phyloP scores from a whole-genome alignment of 306 rosid species.

The Senna siamea region DNA sequence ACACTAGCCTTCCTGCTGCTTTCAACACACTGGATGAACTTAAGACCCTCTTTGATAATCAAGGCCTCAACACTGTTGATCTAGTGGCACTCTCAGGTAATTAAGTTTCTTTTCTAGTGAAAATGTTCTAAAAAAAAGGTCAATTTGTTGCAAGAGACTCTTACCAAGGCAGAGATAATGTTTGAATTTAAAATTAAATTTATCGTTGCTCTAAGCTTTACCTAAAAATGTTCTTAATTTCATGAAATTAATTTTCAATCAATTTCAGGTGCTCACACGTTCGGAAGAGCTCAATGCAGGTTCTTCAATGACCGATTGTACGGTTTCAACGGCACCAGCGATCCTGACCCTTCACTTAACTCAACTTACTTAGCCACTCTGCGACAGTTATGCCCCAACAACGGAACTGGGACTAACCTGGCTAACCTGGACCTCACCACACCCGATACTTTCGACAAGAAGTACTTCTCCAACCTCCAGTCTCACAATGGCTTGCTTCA shows the following conservation, averaged over 20 bases:
- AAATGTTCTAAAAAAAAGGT: too few species aligned
- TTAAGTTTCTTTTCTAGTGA: too few species aligned
- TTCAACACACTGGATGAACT: not conserved
- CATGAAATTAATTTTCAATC: too few species aligned
- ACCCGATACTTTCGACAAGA: not conserved
- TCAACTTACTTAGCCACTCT: not conserved
- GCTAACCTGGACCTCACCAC: slow-evolving; percentile 23
- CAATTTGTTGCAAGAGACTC: too few species aligned
- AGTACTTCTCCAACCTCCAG: not conserved
- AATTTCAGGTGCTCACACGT: slow-evolving; percentile 40
- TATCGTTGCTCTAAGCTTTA: too few species aligned
- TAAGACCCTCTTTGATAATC: not conserved
- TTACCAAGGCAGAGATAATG: too few species aligned
- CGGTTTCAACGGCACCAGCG: not conserved
- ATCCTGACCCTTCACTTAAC: slow-evolving; percentile 13
- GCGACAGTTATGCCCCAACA: not conserved
- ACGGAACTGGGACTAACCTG: not conserved
- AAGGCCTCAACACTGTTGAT: slow-evolving; percentile 46
- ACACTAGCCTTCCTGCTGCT: slow-evolving; percentile 46
- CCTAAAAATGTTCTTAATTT: too few species aligned
- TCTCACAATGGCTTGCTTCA: not conserved
- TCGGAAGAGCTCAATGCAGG: slow-evolving; percentile 28
- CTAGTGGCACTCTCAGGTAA: slow-evolving; percentile 52
- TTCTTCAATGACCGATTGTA: not conserved
- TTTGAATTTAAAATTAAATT: too few species aligned